Evolutionary conservation across 2,329 filamentous ascomycete genomes (phyloP), one percentile per base, ranked within the genome.

Genomic region (Dactylellina leptospora): DNA sequence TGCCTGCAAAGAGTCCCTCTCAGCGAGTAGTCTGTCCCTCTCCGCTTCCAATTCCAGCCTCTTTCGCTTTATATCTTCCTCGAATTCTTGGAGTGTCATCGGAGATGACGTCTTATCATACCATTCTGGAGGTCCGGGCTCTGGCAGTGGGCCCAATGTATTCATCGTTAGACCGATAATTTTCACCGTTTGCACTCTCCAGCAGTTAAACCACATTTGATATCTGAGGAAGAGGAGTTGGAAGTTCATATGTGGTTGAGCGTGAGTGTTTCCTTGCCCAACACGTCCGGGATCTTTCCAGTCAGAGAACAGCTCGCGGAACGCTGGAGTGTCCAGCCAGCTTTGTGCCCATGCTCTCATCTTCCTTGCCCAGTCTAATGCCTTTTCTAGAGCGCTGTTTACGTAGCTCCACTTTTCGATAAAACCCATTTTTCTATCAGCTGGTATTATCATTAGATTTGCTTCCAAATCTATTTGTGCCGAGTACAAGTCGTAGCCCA

Each of bases 201-300:
- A 55, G 22, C 51, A 55, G 25, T n/a, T 9, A 3, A 40, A 11
- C 10, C 30, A 42, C 16, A 16, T n/a, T 1, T 10, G 20, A 18
- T 42, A 55, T 55, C 51, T 22, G 4, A 42, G 36, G n/a, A 55
- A 55, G 27, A 55, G 9, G 2, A 55, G 5, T 4, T 2, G 22
- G 13, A n/a, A 55, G 6, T 33, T 16, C 16, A 55, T 9, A 16
- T 42, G 4, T 4, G 33, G 20, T 38, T 55, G 51, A 22, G 42
- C 36, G 18, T 42, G 18, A 25, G 36, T 55, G 20, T 55, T 55
- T 6, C 36, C 36, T 5, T 9, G 9, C 3, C 51, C 51, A 3
- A 55, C 28, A n/a, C 51, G 51, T 11, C 51, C 33, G 16, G 51
- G 51, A 18, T 55, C 51, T 16, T 42, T 38, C 51, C 51, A 42